Evolutionary conservation across 495 filamentous ascomycete genomes (phyloP).

Genomic region (Neurospora tetrasperma): DNA sequence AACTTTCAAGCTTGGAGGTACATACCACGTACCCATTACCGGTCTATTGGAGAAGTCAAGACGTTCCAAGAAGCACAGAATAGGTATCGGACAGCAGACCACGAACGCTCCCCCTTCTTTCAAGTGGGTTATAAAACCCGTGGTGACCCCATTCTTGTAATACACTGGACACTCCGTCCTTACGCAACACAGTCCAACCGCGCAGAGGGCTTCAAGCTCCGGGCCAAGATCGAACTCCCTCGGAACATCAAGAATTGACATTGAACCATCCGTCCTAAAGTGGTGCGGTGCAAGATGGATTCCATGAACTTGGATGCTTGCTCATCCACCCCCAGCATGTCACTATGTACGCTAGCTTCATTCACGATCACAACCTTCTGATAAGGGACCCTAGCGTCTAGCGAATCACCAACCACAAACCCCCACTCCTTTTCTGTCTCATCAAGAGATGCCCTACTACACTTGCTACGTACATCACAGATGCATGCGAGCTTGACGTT

Average conservation of each 20-base stretch:
- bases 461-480: not conserved
- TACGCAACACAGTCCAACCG: not conserved
- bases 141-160: not conserved
- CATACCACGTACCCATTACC: not conserved
- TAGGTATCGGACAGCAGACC: not conserved
- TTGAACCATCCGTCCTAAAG: not conserved
- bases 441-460: not conserved
- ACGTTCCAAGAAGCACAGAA: not conserved
- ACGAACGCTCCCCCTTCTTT: not conserved
- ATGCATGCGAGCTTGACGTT: not conserved
- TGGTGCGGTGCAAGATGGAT: not conserved
- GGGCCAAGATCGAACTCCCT: not conserved
- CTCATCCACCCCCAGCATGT: not conserved
- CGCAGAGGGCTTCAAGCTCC: not conserved
- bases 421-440: not conserved
- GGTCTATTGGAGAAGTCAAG: not conserved
- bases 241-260: not conserved
- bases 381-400: constrained; percentile 1
- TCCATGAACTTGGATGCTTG: not conserved
- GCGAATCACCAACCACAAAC: constrained; percentile 4
- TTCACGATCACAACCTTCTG: not conserved
- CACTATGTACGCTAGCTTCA: not conserved
- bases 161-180: not conserved
- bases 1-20: not conserved
- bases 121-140: not conserved